Percentiles rank a stretch among this genome's conserved stretches.
Evolutionary conservation across 202 grass and related monocot genomes (phyloP).

Genomic region (Eragrostis tef): DNA sequence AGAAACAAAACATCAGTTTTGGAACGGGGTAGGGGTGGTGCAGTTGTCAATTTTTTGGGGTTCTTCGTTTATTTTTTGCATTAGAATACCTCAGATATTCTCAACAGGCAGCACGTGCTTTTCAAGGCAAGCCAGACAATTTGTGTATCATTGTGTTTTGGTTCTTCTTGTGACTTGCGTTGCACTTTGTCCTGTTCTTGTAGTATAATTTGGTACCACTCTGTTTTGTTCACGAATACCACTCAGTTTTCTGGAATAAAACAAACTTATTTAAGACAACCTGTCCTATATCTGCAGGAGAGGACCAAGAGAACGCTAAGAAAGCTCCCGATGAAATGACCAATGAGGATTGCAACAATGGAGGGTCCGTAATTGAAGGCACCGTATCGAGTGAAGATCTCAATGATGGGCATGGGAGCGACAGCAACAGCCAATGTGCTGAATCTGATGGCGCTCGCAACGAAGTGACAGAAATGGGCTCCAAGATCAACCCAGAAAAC

Average conservation of each 20-base stretch:
- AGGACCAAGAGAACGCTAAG: slow-evolving; percentile 34
- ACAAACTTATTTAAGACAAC: neutral
- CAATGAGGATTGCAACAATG: slow-evolving; percentile 13
- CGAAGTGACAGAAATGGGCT: slow-evolving; percentile 22
- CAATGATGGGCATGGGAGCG: slow-evolving; percentile 3
- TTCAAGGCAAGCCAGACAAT: slow-evolving; percentile 46
- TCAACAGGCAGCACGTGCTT: slow-evolving; percentile 47
- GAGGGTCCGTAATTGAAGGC: neutral
- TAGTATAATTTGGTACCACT: slow-evolving; percentile 18
- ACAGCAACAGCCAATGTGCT: slow-evolving; percentile 44
- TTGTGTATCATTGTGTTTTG: slow-evolving; percentile 40
- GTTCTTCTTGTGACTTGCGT: slow-evolving; percentile 37
- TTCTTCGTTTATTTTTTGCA: slow-evolving; percentile 22
- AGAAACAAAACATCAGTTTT: slow-evolving; percentile 43
- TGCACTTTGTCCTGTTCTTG: slow-evolving; percentile 46
- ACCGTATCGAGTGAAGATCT: slow-evolving; percentile 13
- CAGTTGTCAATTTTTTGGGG: slow-evolving; percentile 47
- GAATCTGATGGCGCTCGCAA: slow-evolving; percentile 44
- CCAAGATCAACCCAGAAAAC: neutral
- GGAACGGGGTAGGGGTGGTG: slow-evolving; percentile 47
- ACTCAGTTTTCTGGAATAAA: slow-evolving; percentile 10
- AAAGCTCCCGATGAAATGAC: slow-evolving; percentile 17
- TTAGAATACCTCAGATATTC: slow-evolving; percentile 11
- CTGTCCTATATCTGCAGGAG: slow-evolving; percentile 43
- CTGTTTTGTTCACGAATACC: neutral